A percentile compares a stretch with the other conserved stretches of the same genome.
These are phyloP conservation scores for Nemania sp. DNA, from an alignment of 2,329 filamentous ascomycete genomes.

Conservation along the genomic window DNA sequence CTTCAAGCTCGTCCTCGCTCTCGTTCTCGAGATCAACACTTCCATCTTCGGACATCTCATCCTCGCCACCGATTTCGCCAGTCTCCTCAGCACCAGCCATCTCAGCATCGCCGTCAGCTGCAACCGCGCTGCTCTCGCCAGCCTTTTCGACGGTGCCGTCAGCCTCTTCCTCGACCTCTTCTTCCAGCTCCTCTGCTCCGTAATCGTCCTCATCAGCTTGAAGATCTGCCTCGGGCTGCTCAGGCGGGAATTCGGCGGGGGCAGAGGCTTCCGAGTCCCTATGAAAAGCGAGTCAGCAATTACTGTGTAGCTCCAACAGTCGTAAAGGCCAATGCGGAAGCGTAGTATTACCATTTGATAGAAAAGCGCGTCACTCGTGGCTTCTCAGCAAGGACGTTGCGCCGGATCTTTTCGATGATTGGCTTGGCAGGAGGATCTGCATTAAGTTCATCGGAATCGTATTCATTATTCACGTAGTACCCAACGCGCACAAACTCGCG, in stretches of 20 bases:
- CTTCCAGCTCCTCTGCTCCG: conserved; percentile 84
- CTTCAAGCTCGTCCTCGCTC: conserved; percentile 66
- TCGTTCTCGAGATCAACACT: conserved; percentile 75
- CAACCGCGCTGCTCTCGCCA: conserved; percentile 48
- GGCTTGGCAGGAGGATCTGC: conserved; percentile 91
- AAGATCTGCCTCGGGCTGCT: conserved; percentile 93
- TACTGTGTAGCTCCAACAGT: background rate
- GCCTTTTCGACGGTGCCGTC: conserved; percentile 53
- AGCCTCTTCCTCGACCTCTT: conserved; percentile 59
- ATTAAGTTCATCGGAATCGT: conserved; percentile 86
- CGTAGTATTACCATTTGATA: conserved; percentile 83
- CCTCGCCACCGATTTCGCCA: conserved; percentile 58
- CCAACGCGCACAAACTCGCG: conserved; percentile 97
- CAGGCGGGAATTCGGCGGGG: conserved; percentile 92
- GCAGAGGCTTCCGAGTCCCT: conserved; percentile 99
- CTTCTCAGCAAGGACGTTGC: conserved; percentile 95
- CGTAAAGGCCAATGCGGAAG: background rate
- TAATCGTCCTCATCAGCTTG: conserved; percentile 86
- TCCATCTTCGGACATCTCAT: conserved; percentile 67
- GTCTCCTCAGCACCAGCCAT: conserved; percentile 64
- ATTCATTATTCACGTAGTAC: conserved; percentile 99
- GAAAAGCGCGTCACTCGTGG: conserved; percentile 95
- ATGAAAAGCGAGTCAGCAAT: conserved; percentile 13
- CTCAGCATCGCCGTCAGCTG: conserved; percentile 65
- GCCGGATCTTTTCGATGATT: conserved; percentile 85